Evolutionary conservation across 2,329 filamentous ascomycete species (phyloP), one percentile per base, ranked within the genome.

Genomic region (Fusarium sp.): DNA sequence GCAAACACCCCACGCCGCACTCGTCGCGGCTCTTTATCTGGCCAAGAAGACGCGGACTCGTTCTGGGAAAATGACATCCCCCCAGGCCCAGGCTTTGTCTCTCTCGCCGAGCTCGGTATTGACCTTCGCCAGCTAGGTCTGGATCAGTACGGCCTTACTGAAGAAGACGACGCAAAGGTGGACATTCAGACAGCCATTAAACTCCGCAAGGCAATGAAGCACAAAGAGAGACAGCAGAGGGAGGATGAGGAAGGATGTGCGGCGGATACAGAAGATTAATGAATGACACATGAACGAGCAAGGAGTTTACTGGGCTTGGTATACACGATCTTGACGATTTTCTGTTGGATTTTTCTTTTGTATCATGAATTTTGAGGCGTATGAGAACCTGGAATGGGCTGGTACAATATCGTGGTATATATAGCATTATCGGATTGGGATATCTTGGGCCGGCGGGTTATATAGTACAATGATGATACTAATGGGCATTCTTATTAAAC

Each of bases 101-200:
- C 56, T 0, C 54, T 64, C 0, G 47, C 67, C 1, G 64, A 68
- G 3, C 14, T 68, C 2, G 53, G 57, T 6, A 61, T 63, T 13
- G 58, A 70, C 17, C 47, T 57, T 9, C 57, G 41, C 9, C 52
- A 53, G 10, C 27, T 62, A 8, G 57, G 67, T 13, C 61, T 57
- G 15, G 59, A 64, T 27, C 56, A 60, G 23, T 68, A 69, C n/a
- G 67, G 66, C 4, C 56, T 67, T 4, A 65, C 58, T 2, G 66
- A 66, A 1, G 63, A 65, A 1, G 63, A 71, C 3, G 61, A 67
- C 21, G 65, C 61, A 3, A 67, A 68, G 33, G 60, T 63, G 15
- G 61, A 70, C 27, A 54, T 68, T n/a, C 57, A 53, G 9, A 67
- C 68, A 11, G 63, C 68, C 5, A 53, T 62, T 7, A 67, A 61